Percentiles rank a stretch among this genome's conserved stretches.
Evolutionary conservation across 768 basidiomycete genomes (phyloP).

Genomic region (Coprinopsis strossmayeri): DNA sequence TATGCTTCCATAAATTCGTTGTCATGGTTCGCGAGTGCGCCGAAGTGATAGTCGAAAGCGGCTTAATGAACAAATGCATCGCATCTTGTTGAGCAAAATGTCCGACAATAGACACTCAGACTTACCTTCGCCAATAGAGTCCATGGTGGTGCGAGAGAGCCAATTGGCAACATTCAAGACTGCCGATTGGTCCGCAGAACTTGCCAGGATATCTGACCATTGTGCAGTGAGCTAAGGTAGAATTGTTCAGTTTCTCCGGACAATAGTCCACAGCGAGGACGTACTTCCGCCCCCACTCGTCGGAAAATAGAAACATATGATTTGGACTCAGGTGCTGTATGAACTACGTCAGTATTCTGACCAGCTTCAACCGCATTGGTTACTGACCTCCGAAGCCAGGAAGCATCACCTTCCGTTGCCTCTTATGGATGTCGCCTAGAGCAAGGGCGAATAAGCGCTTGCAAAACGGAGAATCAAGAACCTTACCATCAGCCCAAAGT

Average conservation of each 20-base stretch:
- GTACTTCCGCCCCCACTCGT: constrained; percentile 35
- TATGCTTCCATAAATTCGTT: constrained; percentile 52
- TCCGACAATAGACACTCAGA: neutral
- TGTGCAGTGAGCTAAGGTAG: constrained; percentile 35
- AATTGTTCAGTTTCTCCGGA: neutral
- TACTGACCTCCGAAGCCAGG: constrained; percentile 45
- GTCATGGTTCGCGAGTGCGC: constrained; percentile 39
- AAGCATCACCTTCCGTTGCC: constrained; percentile 48
- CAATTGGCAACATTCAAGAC: constrained; percentile 44
- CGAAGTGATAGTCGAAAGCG: constrained; percentile 53
- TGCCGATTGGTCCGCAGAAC: constrained; percentile 29
- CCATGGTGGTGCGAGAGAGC: constrained; percentile 44
- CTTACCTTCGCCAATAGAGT: constrained; percentile 44
- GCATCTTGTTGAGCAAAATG: neutral
- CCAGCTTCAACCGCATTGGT: too few relatives aligned
- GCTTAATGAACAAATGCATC: constrained; percentile 20
- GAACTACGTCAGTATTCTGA: too few relatives aligned
- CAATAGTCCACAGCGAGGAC: neutral
- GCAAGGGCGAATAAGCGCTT: neutral
- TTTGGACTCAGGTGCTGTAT: constrained; percentile 36
- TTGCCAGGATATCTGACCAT: constrained; percentile 47
- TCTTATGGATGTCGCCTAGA: constrained; percentile 39
- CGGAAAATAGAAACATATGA: constrained; percentile 45
- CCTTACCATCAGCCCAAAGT: constrained; percentile 45
- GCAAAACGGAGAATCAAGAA: neutral